Percentiles rank a stretch among this genome's conserved stretches.
These are phyloP conservation scores for Arthroderma sp. DNA, from an alignment of 2,329 filamentous ascomycete species.

Conservation along the genomic window DNA sequence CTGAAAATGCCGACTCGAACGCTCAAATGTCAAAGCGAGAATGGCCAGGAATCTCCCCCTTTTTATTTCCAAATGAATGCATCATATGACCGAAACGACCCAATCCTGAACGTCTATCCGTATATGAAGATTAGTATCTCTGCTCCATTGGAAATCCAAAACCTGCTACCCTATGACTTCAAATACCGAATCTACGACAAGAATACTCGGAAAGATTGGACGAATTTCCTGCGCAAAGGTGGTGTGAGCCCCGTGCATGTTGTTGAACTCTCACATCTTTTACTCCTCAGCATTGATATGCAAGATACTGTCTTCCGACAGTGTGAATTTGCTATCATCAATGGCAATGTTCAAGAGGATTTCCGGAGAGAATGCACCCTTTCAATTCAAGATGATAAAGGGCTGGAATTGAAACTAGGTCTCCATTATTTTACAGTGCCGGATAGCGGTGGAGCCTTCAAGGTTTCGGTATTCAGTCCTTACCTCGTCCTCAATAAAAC, in stretches of 20 bases:
- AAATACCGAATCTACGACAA: conserved; percentile 99
- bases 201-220: conserved; percentile 97
- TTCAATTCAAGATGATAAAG: conserved; percentile 71
- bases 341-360: conserved; percentile 73
- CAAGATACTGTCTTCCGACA: conserved; percentile 90
- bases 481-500: conserved; percentile 95
- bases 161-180: conserved; percentile 91
- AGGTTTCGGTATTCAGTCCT: conserved; percentile 85
- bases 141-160: conserved; percentile 86
- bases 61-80: conserved; percentile 97
- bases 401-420: conserved; percentile 63
- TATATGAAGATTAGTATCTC: conserved; percentile 90
- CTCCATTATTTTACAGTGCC: conserved; percentile 86
- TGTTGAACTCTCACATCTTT: conserved; percentile 83
- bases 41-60: conserved; percentile 59
- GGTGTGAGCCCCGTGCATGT: conserved; percentile 96
- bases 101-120: conserved; percentile 72
- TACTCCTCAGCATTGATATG: conserved; percentile 88
- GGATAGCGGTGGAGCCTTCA: conserved; percentile 88
- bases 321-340: conserved; percentile 96
- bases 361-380: conserved; percentile 72
- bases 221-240: conserved; percentile 91
- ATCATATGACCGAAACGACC: conserved; percentile 69
- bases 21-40: conserved; percentile 76
- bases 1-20: conserved; percentile 73